These are phyloP conservation scores for Solanum lycopersicoides DNA, from an alignment of 257 asterid species.

Conservation along the genomic window DNA sequence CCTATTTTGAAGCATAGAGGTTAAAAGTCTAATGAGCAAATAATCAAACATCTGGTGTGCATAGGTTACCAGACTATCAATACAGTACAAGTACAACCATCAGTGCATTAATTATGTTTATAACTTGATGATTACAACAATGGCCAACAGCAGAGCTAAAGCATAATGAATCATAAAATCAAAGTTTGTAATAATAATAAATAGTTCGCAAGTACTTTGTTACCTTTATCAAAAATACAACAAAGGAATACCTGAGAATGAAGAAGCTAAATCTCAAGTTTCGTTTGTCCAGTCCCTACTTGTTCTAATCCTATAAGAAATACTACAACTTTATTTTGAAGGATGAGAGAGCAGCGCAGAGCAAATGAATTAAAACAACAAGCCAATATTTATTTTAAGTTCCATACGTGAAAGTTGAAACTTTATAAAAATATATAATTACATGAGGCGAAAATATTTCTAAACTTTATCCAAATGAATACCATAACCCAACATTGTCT, in stretches of 20 bases:
- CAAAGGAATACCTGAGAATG: not conserved
- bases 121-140: not conserved
- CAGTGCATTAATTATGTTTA: not conserved
- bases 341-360: not conserved
- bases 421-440: not conserved
- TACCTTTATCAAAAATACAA: not conserved
- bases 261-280: not conserved
- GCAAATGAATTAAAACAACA: not conserved
- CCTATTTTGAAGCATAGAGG: not conserved
- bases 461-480: not conserved
- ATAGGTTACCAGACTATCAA: not conserved
- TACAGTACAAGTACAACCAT: too few species aligned
- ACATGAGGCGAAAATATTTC: not conserved
- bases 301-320: not conserved
- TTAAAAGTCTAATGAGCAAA: not conserved
- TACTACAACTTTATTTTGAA: not conserved
- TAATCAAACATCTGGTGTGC: not conserved
- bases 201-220: not conserved
- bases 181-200: not conserved
- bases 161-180: not conserved
- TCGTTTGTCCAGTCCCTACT: not conserved
- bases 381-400: not conserved
- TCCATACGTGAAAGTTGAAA: too few species aligned
- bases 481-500: not conserved
- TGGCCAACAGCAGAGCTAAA: not conserved